A percentile compares a stretch with the other conserved stretches of the same genome.
Conservation (phyloP, 2,329 filamentous ascomycete genomes). For the Teratosphaeria viscida region DNA sequence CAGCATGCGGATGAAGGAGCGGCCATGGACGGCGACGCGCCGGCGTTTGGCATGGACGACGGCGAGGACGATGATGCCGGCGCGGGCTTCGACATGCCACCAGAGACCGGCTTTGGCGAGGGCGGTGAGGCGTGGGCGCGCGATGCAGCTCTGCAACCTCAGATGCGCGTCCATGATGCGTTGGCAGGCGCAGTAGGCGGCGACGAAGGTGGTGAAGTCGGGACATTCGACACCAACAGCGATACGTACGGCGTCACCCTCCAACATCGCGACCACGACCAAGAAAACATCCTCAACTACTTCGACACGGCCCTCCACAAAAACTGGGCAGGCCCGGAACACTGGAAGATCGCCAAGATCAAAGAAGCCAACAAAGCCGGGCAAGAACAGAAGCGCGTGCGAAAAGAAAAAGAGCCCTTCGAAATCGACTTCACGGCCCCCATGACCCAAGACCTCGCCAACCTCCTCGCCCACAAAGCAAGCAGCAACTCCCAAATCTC, state of each 20-base stretch:
- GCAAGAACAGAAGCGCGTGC: conserved; percentile 49
- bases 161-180: conserved; percentile 67
- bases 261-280: conserved; percentile 56
- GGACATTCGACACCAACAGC: conserved; percentile 48
- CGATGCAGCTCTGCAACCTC: conserved; percentile 76
- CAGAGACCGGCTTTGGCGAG: conserved; percentile 79
- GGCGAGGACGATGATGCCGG: conserved; percentile 65
- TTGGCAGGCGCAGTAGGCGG: conserved; percentile 44
- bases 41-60: conserved; percentile 52
- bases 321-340: conserved; percentile 96
- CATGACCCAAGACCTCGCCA: conserved; percentile 59
- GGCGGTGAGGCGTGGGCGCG: conserved; percentile 92
- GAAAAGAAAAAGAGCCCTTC: conserved; percentile 94
- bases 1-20: conserved; percentile 43
- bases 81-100: conserved; percentile 49
- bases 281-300: conserved; percentile 94
- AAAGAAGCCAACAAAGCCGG: conserved; percentile 38
- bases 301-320: conserved; percentile 94
- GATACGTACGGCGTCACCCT: conserved; percentile 73
- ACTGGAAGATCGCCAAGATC: conserved; percentile 93
- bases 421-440: conserved; percentile 81
- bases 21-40: conserved; percentile 34
- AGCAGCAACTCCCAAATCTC: conserved; percentile 71
- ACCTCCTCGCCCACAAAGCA: conserved; percentile 71
- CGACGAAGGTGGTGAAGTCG: conserved; percentile 35